Evolutionary conservation across 2,329 filamentous ascomycete species (phyloP), one percentile per base, ranked within the genome.

Genomic region (Delphinella strobiligena): DNA sequence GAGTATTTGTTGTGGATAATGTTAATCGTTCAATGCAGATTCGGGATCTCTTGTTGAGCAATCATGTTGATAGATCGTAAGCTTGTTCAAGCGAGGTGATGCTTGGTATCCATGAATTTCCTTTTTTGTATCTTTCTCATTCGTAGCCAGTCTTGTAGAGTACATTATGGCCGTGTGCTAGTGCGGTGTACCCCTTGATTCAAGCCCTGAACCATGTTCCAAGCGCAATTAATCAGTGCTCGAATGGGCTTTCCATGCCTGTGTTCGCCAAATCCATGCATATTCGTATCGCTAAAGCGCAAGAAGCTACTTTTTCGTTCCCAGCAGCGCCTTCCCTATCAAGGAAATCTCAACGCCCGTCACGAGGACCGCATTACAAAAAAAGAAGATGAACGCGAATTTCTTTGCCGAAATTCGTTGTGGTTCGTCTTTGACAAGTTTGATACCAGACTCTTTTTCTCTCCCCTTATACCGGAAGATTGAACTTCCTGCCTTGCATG

Each of bases 401-500:
- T 29, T 12, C 24, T n/a, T n/a, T n/a, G n/a, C n/a, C n/a, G n/a
- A n/a, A n/a, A n/a, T n/a, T n/a, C n/a, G n/a, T n/a, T n/a, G n/a
- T n/a, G n/a, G n/a, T n/a, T n/a, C n/a, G n/a, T n/a, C n/a, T n/a
- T n/a, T n/a, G n/a, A n/a, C n/a, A n/a, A n/a, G n/a, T n/a, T n/a
- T 29, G 24, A 29, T 29, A 29, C 12, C 8, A 7, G 7, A 7
- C 7, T 29, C 24, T 12, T 29, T 12, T 8, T 29, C 7, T 14
- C n/a, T 16, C 19, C 14, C 14, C 17, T 33, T 64, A 71, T 24
- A 71, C 68, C 3, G 68, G 68, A 34, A 71, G 56, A 52, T 69
- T 69, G 61, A 71, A 71, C 46, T 65, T 70, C 59, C 69, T 68
- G 48, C 68, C 68, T 54, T 71, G 67, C 33, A 71, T 50, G 37